phyloP scores from a whole-genome alignment of 257 asterid genomes.

The Solanum boliviense region DNA sequence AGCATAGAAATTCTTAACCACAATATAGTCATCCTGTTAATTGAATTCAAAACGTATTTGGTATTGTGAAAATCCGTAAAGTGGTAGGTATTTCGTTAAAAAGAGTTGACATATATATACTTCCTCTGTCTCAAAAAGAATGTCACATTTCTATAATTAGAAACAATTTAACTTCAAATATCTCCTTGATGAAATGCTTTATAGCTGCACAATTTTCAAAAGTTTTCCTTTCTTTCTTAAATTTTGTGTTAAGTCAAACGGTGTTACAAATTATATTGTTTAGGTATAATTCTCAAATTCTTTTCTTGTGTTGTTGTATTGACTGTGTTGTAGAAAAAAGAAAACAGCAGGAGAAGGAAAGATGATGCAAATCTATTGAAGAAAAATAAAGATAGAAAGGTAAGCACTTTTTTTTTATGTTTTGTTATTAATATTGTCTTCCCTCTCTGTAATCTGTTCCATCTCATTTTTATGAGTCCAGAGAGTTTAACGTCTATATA shows the following conservation, averaged over 20 bases:
- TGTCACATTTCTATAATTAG: no score
- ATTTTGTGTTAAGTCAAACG: no score
- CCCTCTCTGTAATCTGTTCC: background rate
- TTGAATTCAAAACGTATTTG: background rate
- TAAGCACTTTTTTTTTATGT: background rate
- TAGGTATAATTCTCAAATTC: background rate
- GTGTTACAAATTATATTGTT: no score
- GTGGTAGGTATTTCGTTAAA: background rate
- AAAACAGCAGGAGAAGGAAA: conserved; percentile 65
- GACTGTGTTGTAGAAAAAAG: conserved; percentile 51
- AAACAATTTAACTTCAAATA: no score
- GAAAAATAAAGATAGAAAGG: conserved; percentile 78
- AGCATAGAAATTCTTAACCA: background rate
- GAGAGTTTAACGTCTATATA: background rate
- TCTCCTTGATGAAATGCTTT: no score
- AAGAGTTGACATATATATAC: background rate
- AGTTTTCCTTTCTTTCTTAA: no score
- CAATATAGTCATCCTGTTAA: background rate
- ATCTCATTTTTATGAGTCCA: background rate
- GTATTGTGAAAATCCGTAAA: background rate
- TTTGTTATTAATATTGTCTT: background rate
- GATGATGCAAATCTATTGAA: conserved; percentile 48
- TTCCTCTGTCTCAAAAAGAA: no score
- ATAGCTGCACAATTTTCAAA: no score
- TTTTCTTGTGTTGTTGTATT: background rate